phyloP scores from a whole-genome alignment of 306 rosid species.

The Ziziphus jujuba region DNA sequence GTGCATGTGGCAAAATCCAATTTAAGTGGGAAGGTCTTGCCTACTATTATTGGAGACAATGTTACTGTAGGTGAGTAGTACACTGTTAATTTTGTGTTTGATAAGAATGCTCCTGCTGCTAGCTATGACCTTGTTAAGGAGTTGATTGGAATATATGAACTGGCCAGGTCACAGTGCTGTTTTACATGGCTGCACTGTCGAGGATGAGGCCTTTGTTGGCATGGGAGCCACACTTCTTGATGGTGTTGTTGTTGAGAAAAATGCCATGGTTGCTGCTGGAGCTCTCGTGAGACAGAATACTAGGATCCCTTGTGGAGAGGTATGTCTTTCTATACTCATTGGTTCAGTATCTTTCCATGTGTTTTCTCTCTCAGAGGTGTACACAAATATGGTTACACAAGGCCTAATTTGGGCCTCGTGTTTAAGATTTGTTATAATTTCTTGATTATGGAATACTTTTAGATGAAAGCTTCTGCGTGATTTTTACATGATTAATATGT shows the following conservation, averaged over 20 bases:
- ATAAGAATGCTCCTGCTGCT: slow-evolving; percentile 2
- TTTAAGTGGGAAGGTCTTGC: slow-evolving; percentile 86
- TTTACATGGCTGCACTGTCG: slow-evolving; percentile 87
- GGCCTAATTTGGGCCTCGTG: too few species aligned
- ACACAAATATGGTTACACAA: too few species aligned
- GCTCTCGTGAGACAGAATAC: slow-evolving; percentile 96
- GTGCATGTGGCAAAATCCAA: slow-evolving; percentile 88
- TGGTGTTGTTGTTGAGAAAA: slow-evolving; percentile 83
- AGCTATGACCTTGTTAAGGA: slow-evolving; percentile 12
- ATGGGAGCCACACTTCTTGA: slow-evolving; percentile 95
- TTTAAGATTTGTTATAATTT: background rate
- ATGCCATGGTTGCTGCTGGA: slow-evolving; percentile 95
- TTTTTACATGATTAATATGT: background rate
- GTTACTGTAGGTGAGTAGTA: slow-evolving; percentile 85
- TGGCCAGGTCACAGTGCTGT: slow-evolving; percentile 87
- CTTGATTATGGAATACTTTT: background rate
- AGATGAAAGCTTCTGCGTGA: background rate
- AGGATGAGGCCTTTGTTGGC: slow-evolving; percentile 98
- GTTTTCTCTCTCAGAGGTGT: background rate
- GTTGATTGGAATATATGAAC: slow-evolving; percentile 19
- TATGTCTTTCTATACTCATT: slow-evolving; percentile 24
- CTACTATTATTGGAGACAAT: slow-evolving; percentile 83
- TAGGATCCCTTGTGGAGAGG: slow-evolving; percentile 94
- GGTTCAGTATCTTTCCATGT: too few species aligned
- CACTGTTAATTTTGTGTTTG: slow-evolving; percentile 3